Conservation (phyloP, 2,329 filamentous ascomycete species). For the Botrytis aclada region DNA sequence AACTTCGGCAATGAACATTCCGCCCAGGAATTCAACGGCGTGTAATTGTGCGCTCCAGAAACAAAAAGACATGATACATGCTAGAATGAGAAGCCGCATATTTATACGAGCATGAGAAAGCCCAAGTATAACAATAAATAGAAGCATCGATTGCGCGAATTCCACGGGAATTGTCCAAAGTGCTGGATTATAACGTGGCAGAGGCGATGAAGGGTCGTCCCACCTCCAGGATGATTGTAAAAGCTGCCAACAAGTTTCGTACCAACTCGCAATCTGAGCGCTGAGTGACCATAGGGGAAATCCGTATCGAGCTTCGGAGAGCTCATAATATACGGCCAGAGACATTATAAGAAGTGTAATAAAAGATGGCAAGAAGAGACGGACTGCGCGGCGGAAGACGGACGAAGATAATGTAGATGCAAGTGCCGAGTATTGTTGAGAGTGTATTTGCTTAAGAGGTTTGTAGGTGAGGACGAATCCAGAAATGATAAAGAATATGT, state of each 20-base stretch:
- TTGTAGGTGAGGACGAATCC: conserved; percentile 48
- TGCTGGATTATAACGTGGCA: conserved; percentile 33
- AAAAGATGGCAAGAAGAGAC: conserved; percentile 47
- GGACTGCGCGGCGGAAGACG: conserved; percentile 46
- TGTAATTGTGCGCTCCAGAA: conserved; percentile 32
- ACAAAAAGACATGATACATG: conserved; percentile 30
- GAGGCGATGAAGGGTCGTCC: conserved; percentile 22
- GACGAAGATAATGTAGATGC: conserved; percentile 45
- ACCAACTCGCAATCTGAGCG: conserved; percentile 42
- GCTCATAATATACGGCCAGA: conserved; percentile 44
- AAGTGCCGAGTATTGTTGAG: conserved; percentile 40
- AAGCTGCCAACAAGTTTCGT: conserved; percentile 43
- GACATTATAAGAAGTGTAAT: conserved; percentile 46
- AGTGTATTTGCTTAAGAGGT: conserved; percentile 43
- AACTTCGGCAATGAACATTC: conserved; percentile 46
- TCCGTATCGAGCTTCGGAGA: conserved; percentile 46
- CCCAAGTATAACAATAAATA: conserved; percentile 33
- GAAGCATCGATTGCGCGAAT: conserved; percentile 35
- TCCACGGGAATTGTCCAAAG: conserved; percentile 38
- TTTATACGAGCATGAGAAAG: conserved; percentile 30
- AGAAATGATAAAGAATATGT: conserved; percentile 52
- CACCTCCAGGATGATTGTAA: conserved; percentile 30
- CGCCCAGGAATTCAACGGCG: conserved; percentile 45
- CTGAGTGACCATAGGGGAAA: conserved; percentile 38
- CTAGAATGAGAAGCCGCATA: conserved; percentile 30